Base-by-base conservation (phyloP, 768 basidiomycete genomes). In the Suillus tomentosus region DNA sequence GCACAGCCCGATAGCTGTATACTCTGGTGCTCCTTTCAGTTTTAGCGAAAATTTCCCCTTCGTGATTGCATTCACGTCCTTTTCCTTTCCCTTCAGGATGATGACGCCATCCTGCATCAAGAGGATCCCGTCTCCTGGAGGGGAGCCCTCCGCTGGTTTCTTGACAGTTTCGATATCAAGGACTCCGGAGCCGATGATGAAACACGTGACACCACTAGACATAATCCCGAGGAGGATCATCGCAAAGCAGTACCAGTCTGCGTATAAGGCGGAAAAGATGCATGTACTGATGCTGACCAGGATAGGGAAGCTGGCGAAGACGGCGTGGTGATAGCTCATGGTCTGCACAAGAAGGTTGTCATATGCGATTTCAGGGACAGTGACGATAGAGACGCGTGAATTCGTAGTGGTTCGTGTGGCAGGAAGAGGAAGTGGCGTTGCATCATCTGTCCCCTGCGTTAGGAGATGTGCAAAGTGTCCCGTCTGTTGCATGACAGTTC, bases 171-270 rank as follows among this genome's bases (percentile, higher is more conserved):
- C 58, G 50, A 78, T 66, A 0, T 53, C 42, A 31, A 77, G 59
- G 19, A 62, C 64, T 45, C 70, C 76, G 0, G 69, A 68, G 8
- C 76, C 75, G 2, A 71, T 63, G 15, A 70, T 64, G 5, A 69
- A 66, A 40, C 70, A 74, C 22, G 74, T 62, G n/a, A 74, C 17
- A 5, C 75, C 75, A 59, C 68, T 71, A 11, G 71, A 65, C 42
- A 76, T 15, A 47, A 77, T 71, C 1, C 77, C 75, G 2, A 74
- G 65, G 6, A 74, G 62, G 34, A 77, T 74, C 70, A 73, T 71
- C 19, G 74, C 68, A 51, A 72, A 76, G 54, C 68, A 72, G 57
- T 60, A 76, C 74, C 77, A 77, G 58, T 78, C 78, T 5, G 56
- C 59, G 39, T 62, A 64, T 9, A 74, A 27, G 9, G 54, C 75